Evolutionary conservation across 2,329 filamentous ascomycete genomes (phyloP).

Genomic region (Sporothrix sp.): DNA sequence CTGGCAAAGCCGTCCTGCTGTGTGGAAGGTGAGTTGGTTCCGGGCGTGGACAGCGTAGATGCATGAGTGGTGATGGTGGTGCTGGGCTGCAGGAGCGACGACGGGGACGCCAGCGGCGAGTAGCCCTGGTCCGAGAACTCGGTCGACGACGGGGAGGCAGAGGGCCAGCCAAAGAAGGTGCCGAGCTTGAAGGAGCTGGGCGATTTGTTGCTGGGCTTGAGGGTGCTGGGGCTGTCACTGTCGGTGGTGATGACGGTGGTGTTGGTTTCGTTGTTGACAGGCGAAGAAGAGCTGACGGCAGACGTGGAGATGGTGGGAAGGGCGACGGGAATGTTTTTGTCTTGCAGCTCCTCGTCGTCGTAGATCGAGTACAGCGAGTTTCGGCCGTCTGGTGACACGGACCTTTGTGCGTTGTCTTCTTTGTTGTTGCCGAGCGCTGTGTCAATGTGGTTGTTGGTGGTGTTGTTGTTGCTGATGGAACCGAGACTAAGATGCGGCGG

Average conservation of each 20-base stretch:
- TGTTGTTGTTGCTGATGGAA: slow-evolving; percentile 10
- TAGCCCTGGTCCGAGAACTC: slow-evolving; percentile 40
- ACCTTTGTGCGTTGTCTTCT: slow-evolving; percentile 21
- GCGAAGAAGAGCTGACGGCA: background rate
- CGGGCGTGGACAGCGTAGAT: slow-evolving; percentile 28
- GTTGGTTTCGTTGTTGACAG: background rate
- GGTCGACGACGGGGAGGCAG: slow-evolving; percentile 35
- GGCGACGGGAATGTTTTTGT: slow-evolving; percentile 6
- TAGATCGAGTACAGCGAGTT: slow-evolving; percentile 3
- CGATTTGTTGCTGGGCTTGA: slow-evolving; percentile 38
- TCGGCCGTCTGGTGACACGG: slow-evolving; percentile 7
- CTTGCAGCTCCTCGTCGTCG: slow-evolving; percentile 14
- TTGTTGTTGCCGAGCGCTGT: slow-evolving; percentile 21
- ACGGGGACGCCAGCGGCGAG: slow-evolving; percentile 40
- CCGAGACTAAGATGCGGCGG: slow-evolving; percentile 45
- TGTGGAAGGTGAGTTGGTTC: slow-evolving; percentile 27
- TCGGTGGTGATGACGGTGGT: background rate
- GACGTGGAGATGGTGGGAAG: slow-evolving; percentile 8
- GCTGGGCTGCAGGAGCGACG: slow-evolving; percentile 14
- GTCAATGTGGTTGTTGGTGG: background rate
- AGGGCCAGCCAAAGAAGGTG: slow-evolving; percentile 45
- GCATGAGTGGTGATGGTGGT: slow-evolving; percentile 31
- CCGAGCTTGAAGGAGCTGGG: slow-evolving; percentile 42
- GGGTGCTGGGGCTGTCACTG: slow-evolving; percentile 13
- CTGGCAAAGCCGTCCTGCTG: slow-evolving; percentile 3